phyloP scores from a whole-genome alignment of 1,284 basidiomycete genomes.

The Trametes polyzona region DNA sequence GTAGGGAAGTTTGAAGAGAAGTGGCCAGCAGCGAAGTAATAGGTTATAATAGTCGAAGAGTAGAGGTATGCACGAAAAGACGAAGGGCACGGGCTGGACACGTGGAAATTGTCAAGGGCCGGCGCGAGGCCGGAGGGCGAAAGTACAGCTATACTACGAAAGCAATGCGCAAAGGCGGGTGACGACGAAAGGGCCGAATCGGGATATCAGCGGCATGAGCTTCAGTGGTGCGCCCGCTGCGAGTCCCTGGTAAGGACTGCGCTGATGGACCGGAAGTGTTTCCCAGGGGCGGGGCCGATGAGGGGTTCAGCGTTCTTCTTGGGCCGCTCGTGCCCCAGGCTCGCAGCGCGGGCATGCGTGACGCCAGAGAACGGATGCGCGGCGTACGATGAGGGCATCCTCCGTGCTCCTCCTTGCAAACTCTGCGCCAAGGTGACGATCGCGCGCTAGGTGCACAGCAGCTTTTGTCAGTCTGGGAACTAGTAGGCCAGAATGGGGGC shows the following conservation, averaged over 20 bases:
- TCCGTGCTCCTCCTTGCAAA: not conserved
- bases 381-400: not conserved
- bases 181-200: not conserved
- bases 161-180: not conserved
- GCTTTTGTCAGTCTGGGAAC: constrained; percentile 5
- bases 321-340: not conserved
- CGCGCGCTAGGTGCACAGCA: not conserved
- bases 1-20: not conserved
- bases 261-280: constrained; percentile 12
- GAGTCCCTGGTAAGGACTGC: not conserved
- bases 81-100: constrained; percentile 9
- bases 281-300: not conserved
- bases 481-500: constrained; percentile 1
- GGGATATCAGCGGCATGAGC: not conserved
- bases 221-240: not conserved
- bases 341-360: not conserved
- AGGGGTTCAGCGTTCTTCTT: not conserved
- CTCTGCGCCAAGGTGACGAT: not conserved
- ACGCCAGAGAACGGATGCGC: not conserved
- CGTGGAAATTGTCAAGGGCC: not conserved
- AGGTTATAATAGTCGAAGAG: constrained; percentile 3
- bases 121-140: not conserved
- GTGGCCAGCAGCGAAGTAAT: constrained; percentile 23
- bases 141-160: not conserved
- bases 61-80: not conserved